Evolutionary conservation across 257 asterid species (phyloP), one percentile per base, ranked within the genome.

Genomic region (Mitragyna speciosa): DNA sequence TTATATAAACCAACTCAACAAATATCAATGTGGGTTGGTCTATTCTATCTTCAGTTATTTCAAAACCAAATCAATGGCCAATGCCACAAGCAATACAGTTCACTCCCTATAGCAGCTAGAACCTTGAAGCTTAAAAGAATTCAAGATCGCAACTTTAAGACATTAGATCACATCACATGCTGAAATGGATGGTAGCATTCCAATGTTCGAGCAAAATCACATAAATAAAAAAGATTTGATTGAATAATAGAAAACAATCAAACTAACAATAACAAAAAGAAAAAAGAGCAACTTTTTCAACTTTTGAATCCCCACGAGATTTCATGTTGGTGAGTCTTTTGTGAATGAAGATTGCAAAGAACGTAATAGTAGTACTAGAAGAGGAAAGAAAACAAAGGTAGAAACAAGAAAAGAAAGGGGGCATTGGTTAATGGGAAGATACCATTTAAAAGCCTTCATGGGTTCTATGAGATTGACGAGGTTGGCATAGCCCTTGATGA

Each of bases 361-460:
- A 47, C 7, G 9, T 7, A 9, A 1, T 47, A 5, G 12, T 6
- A 47, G 12, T 47, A 47, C 12, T 47, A 47, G 2, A 6, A 16
- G 24, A 12, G 12, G 66, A 48, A 48, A 8, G 4, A 56, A 56
- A 22, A 33, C 58, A 16, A 15, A 36, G 22, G 16, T 52, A 12
- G 24, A 45, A 36, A n/a, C 30, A 80, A 59, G 51, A 73, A 31
- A 70, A 67, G 56, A 12, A 14, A 15, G 43, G 72, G 72, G 70
- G 5, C 56, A 2, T 51, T 2, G 16, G 58, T 12, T 2, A 17
- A 24, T 41, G 17, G 61, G 17, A 67, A 75, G 59, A 47, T 85
- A 90, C 98, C 97, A 91, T 43, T 56, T 36, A 80, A 92, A 94
- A 70, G 86, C 82, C 85, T 94, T 94, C 97, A 92, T 92, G 17